Conservation (phyloP, 306 rosid species). For the Medicago lupulina region DNA sequence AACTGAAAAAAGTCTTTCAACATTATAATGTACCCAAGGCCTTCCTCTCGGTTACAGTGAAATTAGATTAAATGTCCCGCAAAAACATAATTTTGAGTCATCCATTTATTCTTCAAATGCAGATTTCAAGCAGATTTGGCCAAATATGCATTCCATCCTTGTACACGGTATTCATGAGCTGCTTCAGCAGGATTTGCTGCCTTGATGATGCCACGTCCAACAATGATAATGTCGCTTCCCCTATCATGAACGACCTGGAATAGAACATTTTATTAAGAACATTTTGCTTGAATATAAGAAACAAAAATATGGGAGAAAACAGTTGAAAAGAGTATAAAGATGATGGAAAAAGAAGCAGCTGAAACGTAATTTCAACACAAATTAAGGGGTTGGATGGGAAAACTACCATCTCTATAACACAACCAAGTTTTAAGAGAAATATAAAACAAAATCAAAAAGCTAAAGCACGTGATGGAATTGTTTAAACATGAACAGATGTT, state of each 20-base stretch:
- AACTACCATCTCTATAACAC: background rate
- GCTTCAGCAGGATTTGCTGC: slow-evolving; percentile 76
- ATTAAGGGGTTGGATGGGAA: background rate
- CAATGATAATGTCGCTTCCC: slow-evolving; percentile 88
- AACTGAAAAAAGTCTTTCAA: background rate
- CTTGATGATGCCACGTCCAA: slow-evolving; percentile 90
- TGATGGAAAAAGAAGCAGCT: background rate
- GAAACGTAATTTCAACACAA: slow-evolving; percentile 1
- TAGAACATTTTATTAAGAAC: slow-evolving; percentile 19
- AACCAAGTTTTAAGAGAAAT: background rate
- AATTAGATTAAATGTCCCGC: slow-evolving; percentile 14
- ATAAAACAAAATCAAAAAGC: background rate
- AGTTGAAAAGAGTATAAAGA: background rate
- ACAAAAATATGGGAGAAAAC: background rate
- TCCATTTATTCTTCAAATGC: slow-evolving; percentile 22
- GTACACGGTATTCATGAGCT: slow-evolving; percentile 77
- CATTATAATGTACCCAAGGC: slow-evolving; percentile 19
- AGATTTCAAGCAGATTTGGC: slow-evolving; percentile 55
- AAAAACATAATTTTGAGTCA: slow-evolving; percentile 19
- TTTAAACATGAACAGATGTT: slow-evolving; percentile 10
- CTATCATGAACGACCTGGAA: slow-evolving; percentile 81
- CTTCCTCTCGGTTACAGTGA: slow-evolving; percentile 27
- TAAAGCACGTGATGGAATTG: background rate
- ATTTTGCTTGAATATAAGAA: background rate
- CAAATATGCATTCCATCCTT: slow-evolving; percentile 89